These are phyloP conservation scores for Inga oerstediana DNA, from an alignment of 306 rosid species.

Conservation along the genomic window DNA sequence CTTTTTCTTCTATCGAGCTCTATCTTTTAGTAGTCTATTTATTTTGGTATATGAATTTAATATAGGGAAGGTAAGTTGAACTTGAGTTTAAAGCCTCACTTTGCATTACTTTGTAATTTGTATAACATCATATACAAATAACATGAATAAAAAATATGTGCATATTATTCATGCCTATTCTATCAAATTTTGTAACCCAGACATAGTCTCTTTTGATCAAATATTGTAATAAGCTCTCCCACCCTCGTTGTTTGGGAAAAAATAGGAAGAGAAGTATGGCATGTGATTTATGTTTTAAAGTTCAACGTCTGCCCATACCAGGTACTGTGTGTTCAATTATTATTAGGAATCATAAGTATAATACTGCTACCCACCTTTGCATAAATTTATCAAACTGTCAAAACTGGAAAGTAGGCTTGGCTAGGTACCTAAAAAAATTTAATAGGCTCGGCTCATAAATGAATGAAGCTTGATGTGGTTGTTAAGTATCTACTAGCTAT, in stretches of 20 bases:
- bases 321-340: not conserved
- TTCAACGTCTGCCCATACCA: not conserved
- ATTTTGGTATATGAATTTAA: not conserved
- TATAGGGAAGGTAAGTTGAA: not conserved
- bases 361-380: not conserved
- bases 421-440: not conserved
- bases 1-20: not conserved
- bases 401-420: not conserved
- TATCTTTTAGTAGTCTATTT: not conserved
- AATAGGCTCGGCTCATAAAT: not conserved
- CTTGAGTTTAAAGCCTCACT: not conserved
- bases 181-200: not conserved
- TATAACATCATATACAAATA: not conserved
- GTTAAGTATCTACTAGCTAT: not conserved
- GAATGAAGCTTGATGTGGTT: not conserved
- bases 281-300: constrained; percentile 1
- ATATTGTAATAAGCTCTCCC: not conserved
- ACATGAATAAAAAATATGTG: not conserved
- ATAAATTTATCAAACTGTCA: not conserved
- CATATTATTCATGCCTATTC: not conserved
- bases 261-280: not conserved
- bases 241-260: not conserved
- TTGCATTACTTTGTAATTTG: not conserved
- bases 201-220: not conserved
- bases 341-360: not conserved